Evolutionary conservation across 306 rosid species (phyloP), one percentile per base, ranked within the genome.

Genomic region (Quillaja saponaria): DNA sequence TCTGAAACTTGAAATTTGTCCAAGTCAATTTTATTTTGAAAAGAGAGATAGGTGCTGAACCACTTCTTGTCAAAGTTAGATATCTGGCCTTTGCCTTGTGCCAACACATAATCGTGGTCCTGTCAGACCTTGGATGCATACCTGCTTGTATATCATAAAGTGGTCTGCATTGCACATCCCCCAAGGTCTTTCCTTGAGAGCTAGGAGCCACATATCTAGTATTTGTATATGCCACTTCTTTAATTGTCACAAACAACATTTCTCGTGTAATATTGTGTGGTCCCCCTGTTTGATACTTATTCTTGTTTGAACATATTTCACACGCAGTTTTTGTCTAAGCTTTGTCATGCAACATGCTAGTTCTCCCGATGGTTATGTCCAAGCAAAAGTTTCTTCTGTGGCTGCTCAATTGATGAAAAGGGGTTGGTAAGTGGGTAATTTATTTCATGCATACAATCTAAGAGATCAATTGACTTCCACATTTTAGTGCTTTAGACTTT

Each of bases 341-440:
- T 88, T 72, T 73, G 68, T 67, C 21, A 81, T 91, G 98, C 92
- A 88, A 68, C 92, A 86, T 69, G 96, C 96, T 50, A 81, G 75
- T 68, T 86, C 87, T 69, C 78, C 84, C 4, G 95, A 88, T 74
- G 74, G 83, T 53, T 91, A 73, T 77, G 96, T 91, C 64, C 95
- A 86, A 80, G 80, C 71, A 63, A 91, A 91, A 81, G 92, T 88
- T 66, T 84, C 98, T 69, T 85, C 96, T 13, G 96, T 91, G 67
- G 96, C 98, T 66, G 78, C 92, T 73, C 98, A 88, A 71, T 79
- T 91, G 79, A 77, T 91, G 84, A 91, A 91, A 84, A 86, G 98
- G 84, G 98, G 92, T 64, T 91, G 98, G 98, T 91, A 79, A 74
- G 85, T 69, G 60, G 61, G 6, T 68, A 49, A 16, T 15, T 50